Evolutionary conservation across 2,329 filamentous ascomycete species (phyloP).

Genomic region (Dothistroma septosporum): DNA sequence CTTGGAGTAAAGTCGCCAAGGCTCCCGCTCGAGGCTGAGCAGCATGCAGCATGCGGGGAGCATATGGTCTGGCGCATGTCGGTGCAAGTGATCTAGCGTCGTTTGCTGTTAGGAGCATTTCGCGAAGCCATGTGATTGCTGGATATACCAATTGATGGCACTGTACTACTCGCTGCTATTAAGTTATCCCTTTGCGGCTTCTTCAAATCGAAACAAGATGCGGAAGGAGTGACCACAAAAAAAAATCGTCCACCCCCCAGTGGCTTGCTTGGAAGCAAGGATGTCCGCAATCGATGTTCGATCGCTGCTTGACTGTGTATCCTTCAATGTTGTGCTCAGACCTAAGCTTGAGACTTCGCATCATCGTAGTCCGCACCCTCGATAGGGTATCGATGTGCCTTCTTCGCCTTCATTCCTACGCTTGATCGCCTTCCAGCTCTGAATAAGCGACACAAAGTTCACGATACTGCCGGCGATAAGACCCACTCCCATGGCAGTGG

Average conservation of each 20-base stretch:
- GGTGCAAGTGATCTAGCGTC: not conserved
- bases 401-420: slow-evolving; percentile 23
- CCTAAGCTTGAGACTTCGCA: slow-evolving; percentile 6
- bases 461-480: slow-evolving; percentile 41
- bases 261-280: no score
- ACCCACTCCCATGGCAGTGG: slow-evolving; percentile 45
- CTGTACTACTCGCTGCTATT: not conserved
- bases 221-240: not conserved
- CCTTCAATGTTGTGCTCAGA: not conserved
- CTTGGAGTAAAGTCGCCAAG: not conserved
- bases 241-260: no score
- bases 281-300: not conserved
- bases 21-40: not conserved
- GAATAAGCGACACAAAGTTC: slow-evolving; percentile 40
- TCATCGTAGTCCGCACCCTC: not conserved
- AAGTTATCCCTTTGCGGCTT: not conserved
- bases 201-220: not conserved
- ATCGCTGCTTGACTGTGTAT: not conserved
- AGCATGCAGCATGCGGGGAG: not conserved
- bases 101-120: not conserved
- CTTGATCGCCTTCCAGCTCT: slow-evolving; percentile 46
- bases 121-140: not conserved
- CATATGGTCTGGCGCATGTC: no score
- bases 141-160: not conserved
- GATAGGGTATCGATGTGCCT: not conserved